A percentile compares a stretch with the other conserved stretches of the same genome.
Conservation (phyloP, 75 land plant genomes). For the Cunninghamia lanceolata region DNA sequence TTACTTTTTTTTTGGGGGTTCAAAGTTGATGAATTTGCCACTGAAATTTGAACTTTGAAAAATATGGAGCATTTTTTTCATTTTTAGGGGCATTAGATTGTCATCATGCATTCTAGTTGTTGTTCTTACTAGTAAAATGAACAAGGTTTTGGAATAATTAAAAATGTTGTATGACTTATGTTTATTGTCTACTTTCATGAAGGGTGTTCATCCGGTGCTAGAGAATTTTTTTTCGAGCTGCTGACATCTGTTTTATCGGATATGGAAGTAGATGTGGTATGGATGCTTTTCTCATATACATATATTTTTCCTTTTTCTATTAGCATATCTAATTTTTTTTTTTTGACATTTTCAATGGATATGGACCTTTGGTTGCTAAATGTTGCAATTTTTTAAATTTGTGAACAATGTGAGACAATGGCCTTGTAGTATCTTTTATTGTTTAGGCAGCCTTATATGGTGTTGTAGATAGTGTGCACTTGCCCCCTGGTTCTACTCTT, state of each 20-base stretch:
- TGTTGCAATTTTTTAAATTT: background rate
- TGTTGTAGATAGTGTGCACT: background rate
- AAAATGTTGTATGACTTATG: background rate
- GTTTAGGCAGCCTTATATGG: background rate
- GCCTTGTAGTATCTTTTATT: constrained; percentile 1
- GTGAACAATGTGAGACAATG: background rate
- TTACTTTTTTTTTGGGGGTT: background rate
- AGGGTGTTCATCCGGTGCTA: constrained; percentile 73
- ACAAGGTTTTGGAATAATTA: background rate
- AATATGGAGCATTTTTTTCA: background rate
- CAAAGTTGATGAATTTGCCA: background rate
- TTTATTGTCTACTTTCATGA: constrained; percentile 1
- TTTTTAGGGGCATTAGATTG: background rate
- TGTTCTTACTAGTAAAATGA: background rate
- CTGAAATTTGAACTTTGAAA: background rate
- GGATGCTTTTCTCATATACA: constrained; percentile 2
- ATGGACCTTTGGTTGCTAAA: background rate
- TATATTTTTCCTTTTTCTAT: background rate
- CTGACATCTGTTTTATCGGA: constrained; percentile 83
- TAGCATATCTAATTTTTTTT: background rate
- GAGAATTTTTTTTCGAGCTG: constrained; percentile 73
- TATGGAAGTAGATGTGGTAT: constrained; percentile 93
- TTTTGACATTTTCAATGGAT: background rate
- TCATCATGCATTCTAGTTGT: background rate
- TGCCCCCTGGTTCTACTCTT: background rate